Conservation (phyloP, 768 basidiomycete species). For the Suillus plorans region DNA sequence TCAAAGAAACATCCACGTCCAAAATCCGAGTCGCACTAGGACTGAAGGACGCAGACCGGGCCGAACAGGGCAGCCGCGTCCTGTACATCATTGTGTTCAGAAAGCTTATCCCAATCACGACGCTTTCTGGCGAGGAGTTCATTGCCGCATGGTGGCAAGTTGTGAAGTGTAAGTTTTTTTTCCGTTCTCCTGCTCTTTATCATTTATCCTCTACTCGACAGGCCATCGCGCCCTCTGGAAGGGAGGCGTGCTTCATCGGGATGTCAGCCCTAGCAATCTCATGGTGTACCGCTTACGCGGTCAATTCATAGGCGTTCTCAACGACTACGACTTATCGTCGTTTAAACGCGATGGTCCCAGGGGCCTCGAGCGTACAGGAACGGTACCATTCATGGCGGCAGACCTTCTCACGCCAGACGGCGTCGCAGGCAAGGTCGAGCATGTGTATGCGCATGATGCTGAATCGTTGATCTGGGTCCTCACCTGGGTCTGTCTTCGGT, state of each 20-base stretch:
- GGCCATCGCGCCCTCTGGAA: conserved; percentile 10
- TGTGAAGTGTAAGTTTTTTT: not conserved
- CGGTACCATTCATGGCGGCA: conserved; percentile 13
- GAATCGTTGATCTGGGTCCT: too few species aligned
- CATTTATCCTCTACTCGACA: not conserved
- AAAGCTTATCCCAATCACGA: not conserved
- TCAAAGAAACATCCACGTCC: not conserved
- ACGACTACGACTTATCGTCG: conserved; percentile 10
- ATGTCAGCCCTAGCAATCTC: not conserved
- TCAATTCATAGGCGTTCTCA: not conserved
- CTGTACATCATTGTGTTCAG: not conserved
- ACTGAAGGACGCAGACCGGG: not conserved
- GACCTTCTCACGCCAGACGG: not conserved
- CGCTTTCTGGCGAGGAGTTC: not conserved
- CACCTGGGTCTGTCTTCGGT: too few species aligned
- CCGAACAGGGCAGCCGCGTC: not conserved
- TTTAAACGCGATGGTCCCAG: not conserved
- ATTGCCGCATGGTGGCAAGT: conserved; percentile 7
- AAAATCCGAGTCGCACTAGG: not conserved
- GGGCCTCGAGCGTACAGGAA: conserved; percentile 11
- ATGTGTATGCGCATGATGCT: not conserved
- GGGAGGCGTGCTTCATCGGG: not conserved
- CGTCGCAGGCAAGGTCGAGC: not conserved
- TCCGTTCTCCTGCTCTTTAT: not conserved
- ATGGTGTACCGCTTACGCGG: not conserved